Evolutionary conservation across 805 yeast genomes (phyloP).

Genomic region (Ogataea angusta): DNA sequence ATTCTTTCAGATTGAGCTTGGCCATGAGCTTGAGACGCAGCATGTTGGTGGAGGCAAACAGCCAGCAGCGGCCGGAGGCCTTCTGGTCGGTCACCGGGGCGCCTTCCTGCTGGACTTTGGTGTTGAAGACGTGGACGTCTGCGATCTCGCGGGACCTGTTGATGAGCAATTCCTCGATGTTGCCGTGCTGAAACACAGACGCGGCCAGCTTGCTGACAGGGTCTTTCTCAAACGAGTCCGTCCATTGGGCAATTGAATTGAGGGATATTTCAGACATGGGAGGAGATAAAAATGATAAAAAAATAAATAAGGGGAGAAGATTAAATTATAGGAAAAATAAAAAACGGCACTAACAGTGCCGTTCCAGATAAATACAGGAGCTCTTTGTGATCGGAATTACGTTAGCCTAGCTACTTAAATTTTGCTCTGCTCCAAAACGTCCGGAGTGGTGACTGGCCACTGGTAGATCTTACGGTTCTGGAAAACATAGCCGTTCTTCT

Average conservation of each 20-base stretch:
- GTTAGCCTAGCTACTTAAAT: slow-evolving; percentile 15
- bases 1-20: slow-evolving; percentile 59
- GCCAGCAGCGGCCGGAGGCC: slow-evolving; percentile 83
- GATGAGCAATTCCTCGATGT: slow-evolving; percentile 39
- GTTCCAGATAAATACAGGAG: background rate
- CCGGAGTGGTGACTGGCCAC: slow-evolving; percentile 83
- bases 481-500: slow-evolving; percentile 69
- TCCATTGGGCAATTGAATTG: slow-evolving; percentile 27
- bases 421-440: slow-evolving; percentile 27
- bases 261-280: slow-evolving; percentile 7
- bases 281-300: background rate
- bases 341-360: background rate
- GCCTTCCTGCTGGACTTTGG: slow-evolving; percentile 47
- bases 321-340: background rate
- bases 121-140: slow-evolving; percentile 39
- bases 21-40: slow-evolving; percentile 61
- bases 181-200: slow-evolving; percentile 32
- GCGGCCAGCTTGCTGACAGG: slow-evolving; percentile 31
- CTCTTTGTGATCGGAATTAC: background rate
- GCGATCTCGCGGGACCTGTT: slow-evolving; percentile 32
- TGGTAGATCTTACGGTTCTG: slow-evolving; percentile 64
- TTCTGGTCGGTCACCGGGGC: slow-evolving; percentile 72
- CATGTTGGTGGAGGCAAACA: slow-evolving; percentile 78
- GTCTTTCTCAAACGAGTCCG: slow-evolving; percentile 26
- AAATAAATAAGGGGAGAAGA: background rate